Evolutionary conservation across 306 rosid genomes (phyloP), one percentile per base, ranked within the genome.

Genomic region (Citrullus mucosospermus): DNA sequence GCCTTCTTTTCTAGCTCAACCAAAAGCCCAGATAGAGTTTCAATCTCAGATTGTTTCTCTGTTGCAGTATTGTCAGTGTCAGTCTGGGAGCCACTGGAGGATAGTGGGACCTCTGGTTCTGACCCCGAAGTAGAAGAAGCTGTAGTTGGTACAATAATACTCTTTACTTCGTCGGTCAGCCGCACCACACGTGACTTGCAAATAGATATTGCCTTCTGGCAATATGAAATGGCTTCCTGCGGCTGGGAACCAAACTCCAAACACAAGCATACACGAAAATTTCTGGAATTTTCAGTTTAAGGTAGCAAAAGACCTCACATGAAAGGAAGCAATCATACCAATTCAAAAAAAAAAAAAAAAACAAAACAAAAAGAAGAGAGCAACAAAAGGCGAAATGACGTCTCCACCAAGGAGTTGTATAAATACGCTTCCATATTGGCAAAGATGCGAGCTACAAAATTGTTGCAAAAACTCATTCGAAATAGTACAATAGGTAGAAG

Each of bases 1-100:
- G 92, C 99, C 93, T 95, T 95, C 91, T 87, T 92, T 85, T 95
- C 99, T 78, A 95, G 92, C 48, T 95, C 99, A 71, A 85, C 87
- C 76, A 89, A 86, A 83, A 95, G 97, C 81, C 85, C 90, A 55
- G 86, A 76, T 53, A 95, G 96, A 46, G 90, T 92, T 53, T 88
- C 93, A 72, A 92, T 95, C 88, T 95, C 99, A 38, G 91, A 86
- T 76, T 89, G 89, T 81, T 91, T 91, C 79, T 89, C 89, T 43
- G 83, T 50, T 72, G 78, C 39, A 50, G 86, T 79, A 78, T 61
- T 83, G 54, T 86, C 86, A 61, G 86, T 82, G 59, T 87, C 86
- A 71, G 88, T 69, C 78, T 79, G 81, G 1, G 87, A 79, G 44
- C 36, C 80, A 73, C 9, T 44, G 32, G 87, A 75, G 70, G 82